Percentiles rank a stretch among this genome's conserved stretches.
Conservation (phyloP, 257 asterid genomes). For the Ilex asprella region DNA sequence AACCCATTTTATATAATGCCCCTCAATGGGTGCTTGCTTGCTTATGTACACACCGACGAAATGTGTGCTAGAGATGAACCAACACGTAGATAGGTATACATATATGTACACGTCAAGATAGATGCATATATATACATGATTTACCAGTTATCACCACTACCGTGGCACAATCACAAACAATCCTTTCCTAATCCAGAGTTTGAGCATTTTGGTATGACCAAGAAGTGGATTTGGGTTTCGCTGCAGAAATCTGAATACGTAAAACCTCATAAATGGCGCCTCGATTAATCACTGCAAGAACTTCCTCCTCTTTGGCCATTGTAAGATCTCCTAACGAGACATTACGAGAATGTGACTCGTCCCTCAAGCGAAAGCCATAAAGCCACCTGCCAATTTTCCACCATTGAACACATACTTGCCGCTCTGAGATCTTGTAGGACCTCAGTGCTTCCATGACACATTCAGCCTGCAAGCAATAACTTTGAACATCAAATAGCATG, state of each 20-base stretch:
- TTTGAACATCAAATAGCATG: slow-evolving; percentile 3
- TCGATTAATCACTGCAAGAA: slow-evolving; percentile 67
- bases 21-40: too few relatives aligned
- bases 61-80: too few relatives aligned
- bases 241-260: slow-evolving; percentile 58
- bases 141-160: neutral
- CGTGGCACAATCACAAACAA: neutral
- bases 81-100: too few relatives aligned
- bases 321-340: slow-evolving; percentile 46
- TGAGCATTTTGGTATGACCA: slow-evolving; percentile 49
- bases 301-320: slow-evolving; percentile 33
- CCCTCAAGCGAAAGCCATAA: slow-evolving; percentile 61
- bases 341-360: slow-evolving; percentile 44
- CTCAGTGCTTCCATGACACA: slow-evolving; percentile 39
- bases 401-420: slow-evolving; percentile 73
- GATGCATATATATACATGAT: neutral
- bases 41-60: too few relatives aligned
- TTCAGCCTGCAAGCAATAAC: slow-evolving; percentile 31
- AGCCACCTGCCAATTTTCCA: slow-evolving; percentile 92
- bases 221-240: slow-evolving; percentile 36
- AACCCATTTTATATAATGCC: too few relatives aligned
- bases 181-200: slow-evolving; percentile 12
- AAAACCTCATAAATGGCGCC: slow-evolving; percentile 77
- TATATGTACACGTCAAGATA: neutral
- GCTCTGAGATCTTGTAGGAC: slow-evolving; percentile 38